Percentiles rank a stretch among this genome's conserved stretches.
Conservation (phyloP, 106 monocot species). For the Dactylorhiza incarnata region DNA sequence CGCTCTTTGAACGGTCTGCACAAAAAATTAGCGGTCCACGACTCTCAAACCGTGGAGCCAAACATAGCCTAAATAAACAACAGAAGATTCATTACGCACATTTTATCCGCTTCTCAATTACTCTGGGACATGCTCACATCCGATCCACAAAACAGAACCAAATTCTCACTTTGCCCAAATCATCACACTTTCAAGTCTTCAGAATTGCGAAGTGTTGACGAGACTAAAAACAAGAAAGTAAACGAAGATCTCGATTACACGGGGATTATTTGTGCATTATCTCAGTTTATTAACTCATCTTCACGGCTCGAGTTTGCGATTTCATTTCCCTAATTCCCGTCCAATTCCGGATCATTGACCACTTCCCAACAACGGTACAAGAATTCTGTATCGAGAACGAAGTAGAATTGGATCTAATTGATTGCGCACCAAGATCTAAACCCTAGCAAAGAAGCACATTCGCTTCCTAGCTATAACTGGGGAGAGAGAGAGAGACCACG, state of each 20-base stretch:
- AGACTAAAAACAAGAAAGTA: not conserved
- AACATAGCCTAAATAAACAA: conserved; percentile 2
- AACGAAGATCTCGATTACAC: not conserved
- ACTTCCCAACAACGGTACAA: not conserved
- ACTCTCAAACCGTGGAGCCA: no score
- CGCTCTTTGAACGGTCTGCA: no score
- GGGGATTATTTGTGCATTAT: conserved; percentile 2
- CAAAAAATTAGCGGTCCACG: no score
- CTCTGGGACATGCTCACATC: conserved; percentile 40
- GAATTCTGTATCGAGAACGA: not conserved
- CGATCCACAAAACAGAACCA: not conserved
- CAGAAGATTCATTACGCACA: conserved; percentile 24
- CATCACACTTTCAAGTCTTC: conserved; percentile 4
- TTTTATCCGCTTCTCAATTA: conserved; percentile 75
- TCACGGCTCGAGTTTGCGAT: not conserved
- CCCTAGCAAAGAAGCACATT: conserved; percentile 1
- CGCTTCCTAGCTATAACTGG: not conserved
- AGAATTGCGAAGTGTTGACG: no score
- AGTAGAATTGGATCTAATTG: not conserved
- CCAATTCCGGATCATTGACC: not conserved
- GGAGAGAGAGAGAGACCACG: not conserved
- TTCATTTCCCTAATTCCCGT: not conserved
- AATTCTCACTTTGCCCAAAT: not conserved
- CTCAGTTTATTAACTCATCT: not conserved
- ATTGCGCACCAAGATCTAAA: not conserved